These are phyloP conservation scores for Aspergillus wentii DNA, from an alignment of 495 filamentous ascomycete species.

Conservation along the genomic window DNA sequence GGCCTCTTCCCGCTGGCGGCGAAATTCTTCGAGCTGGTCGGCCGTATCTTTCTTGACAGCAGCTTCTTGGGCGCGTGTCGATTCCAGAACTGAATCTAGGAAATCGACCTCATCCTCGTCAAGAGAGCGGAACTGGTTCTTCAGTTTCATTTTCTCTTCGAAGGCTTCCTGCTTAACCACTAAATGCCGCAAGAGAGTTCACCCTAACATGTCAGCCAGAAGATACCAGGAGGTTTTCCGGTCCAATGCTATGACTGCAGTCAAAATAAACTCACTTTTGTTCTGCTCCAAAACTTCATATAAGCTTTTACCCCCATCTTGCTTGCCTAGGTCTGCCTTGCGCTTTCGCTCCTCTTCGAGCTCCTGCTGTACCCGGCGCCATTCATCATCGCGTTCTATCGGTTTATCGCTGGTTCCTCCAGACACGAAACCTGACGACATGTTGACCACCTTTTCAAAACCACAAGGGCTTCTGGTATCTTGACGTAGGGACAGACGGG, in stretches of 20 bases:
- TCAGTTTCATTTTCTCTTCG: conserved; percentile 79
- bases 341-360: conserved; percentile 63
- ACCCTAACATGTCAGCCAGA: conserved; percentile 52
- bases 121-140: conserved; percentile 90
- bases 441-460: conserved; percentile 31
- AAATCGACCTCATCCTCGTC: conserved; percentile 95
- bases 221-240: conserved; percentile 2
- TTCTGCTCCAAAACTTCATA: conserved; percentile 89
- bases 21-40: conserved; percentile 66
- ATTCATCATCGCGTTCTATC: conserved; percentile 60
- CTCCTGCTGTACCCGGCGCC: conserved; percentile 71
- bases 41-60: conserved; percentile 68
- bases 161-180: conserved; percentile 95
- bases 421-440: conserved; percentile 89
- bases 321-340: conserved; percentile 52
- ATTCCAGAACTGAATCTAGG: conserved; percentile 70
- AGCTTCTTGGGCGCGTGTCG: conserved; percentile 65
- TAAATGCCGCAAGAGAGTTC: conserved; percentile 30
- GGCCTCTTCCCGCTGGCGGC: conserved; percentile 61
- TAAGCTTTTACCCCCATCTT: conserved; percentile 64
- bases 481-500: too few relatives aligned
- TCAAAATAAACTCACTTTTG: conserved; percentile 62
- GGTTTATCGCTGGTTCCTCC: conserved; percentile 69
- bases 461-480: too few relatives aligned
- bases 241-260: not conserved